A percentile compares a stretch with the other conserved stretches of the same genome.
Conservation (phyloP, 768 basidiomycete genomes). For the Candolleomyces aberdarensis region DNA sequence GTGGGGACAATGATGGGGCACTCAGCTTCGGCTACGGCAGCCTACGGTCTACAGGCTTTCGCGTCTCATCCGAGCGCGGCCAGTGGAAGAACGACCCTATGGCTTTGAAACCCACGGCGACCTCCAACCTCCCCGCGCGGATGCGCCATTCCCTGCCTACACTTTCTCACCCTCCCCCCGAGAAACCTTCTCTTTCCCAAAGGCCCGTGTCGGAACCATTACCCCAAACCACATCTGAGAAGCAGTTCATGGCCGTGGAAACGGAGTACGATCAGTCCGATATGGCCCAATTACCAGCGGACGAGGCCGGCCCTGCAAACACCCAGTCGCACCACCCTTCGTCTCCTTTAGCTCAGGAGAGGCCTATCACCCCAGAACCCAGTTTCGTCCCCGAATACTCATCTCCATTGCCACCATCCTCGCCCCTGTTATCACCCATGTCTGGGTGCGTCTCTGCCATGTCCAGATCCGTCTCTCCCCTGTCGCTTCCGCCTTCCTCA, state of each 20-base stretch:
- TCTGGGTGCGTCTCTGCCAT: conserved; percentile 32
- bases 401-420: conserved; percentile 39
- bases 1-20: conserved; percentile 18
- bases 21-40: conserved; percentile 26
- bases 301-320: conserved; percentile 1
- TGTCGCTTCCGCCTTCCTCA: conserved; percentile 17
- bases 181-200: conserved; percentile 7
- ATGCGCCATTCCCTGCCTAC: conserved; percentile 5
- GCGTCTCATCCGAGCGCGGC: conserved; percentile 56
- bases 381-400: conserved; percentile 24
- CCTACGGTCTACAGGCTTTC: conserved; percentile 49
- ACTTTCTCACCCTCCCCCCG: conserved; percentile 1
- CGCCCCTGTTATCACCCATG: conserved; percentile 43
- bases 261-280: not conserved
- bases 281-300: not conserved
- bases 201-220: conserved; percentile 39
- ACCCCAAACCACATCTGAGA: conserved; percentile 20
- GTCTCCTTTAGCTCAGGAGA: conserved; percentile 21
- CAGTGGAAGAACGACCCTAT: conserved; percentile 54
- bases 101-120: conserved; percentile 20
- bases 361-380: conserved; percentile 27
- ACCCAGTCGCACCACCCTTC: not conserved
- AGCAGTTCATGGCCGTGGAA: not conserved
- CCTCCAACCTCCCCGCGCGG: not conserved
- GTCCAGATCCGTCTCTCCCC: conserved; percentile 33